Percentiles rank a stretch among this genome's conserved stretches.
Evolutionary conservation across 139 green algal species (phyloP).

Genomic region (Ostreobium quekettii): DNA sequence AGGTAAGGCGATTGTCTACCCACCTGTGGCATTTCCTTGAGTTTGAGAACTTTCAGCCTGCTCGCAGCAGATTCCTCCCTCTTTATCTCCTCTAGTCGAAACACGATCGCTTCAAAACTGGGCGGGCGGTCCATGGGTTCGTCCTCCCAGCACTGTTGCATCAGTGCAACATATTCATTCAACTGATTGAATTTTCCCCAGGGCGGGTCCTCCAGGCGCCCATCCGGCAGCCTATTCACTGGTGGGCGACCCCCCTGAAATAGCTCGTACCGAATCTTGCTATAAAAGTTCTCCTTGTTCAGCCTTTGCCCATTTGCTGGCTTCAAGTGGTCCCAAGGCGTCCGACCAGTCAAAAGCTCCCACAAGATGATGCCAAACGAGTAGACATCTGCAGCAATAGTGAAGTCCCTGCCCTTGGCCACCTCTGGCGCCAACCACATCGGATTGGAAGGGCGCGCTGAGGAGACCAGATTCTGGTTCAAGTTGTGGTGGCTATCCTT

Average conservation of each 20-base stretch:
- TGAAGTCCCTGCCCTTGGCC: constrained; percentile 12
- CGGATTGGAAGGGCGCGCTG: constrained; percentile 12
- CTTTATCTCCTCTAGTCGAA: constrained; percentile 11
- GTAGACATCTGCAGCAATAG: constrained; percentile 11
- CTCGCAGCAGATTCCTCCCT: too few relatives aligned
- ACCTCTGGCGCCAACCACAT: constrained; percentile 20
- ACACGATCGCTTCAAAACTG: constrained; percentile 4
- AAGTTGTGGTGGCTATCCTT: constrained; percentile 4
- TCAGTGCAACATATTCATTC: constrained; percentile 11
- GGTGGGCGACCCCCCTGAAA: constrained; percentile 3
- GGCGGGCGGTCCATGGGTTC: constrained; percentile 1
- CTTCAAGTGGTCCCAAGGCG: constrained; percentile 17
- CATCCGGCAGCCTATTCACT: neutral
- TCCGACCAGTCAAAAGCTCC: constrained; percentile 11
- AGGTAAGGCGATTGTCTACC: too few relatives aligned
- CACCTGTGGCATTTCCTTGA: too few relatives aligned
- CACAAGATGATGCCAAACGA: constrained; percentile 18
- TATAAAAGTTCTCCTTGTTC: constrained; percentile 4
- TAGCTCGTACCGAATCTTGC: constrained; percentile 19
- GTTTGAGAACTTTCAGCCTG: too few relatives aligned
- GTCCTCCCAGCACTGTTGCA: constrained; percentile 13
- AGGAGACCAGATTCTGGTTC: neutral
- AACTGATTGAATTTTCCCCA: neutral
- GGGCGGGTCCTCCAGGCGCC: neutral
- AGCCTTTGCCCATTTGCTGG: neutral